Evolutionary conservation across 2,329 filamentous ascomycete species (phyloP).

Genomic region (Aspergillus eucalypticola): DNA sequence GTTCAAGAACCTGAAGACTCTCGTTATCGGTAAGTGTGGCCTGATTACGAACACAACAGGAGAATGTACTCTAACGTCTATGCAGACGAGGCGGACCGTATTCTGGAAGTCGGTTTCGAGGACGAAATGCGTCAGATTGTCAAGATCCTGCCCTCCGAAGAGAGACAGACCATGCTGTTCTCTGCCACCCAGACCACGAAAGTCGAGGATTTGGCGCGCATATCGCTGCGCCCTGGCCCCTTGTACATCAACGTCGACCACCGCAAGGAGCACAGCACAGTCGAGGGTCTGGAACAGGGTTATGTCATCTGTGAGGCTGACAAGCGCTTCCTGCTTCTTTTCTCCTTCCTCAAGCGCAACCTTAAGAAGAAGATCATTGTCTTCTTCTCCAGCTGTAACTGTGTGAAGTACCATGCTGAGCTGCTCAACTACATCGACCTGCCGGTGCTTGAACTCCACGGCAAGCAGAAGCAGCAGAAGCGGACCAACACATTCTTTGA

Average conservation of each 20-base stretch:
- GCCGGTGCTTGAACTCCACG: constrained; percentile 81
- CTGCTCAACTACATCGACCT: constrained; percentile 97
- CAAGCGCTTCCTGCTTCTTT: constrained; percentile 88
- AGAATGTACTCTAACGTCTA: background rate
- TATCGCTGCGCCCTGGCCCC: constrained; percentile 86
- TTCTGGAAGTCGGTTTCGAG: constrained; percentile 96
- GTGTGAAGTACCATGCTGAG: constrained; percentile 93
- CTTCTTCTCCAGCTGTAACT: constrained; percentile 90
- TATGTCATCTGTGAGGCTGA: constrained; percentile 93
- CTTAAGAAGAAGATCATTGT: constrained; percentile 97
- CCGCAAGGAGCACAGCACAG: constrained; percentile 83
- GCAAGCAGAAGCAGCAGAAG: constrained; percentile 98
- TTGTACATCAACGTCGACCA: constrained; percentile 97
- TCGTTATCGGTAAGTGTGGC: constrained; percentile 63
- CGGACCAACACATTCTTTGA: constrained; percentile 99
- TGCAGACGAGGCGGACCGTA: constrained; percentile 86
- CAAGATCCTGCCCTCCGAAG: constrained; percentile 84
- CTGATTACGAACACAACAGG: background rate
- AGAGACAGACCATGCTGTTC: constrained; percentile 96
- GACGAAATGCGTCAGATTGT: constrained; percentile 97
- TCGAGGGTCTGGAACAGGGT: constrained; percentile 91
- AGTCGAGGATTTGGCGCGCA: constrained; percentile 92
- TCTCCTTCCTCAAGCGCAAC: constrained; percentile 90
- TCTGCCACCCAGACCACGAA: constrained; percentile 98
- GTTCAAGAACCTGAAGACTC: constrained; percentile 88